These are phyloP conservation scores for Trichophyton schoenleinii DNA, from an alignment of 2,329 filamentous ascomycete species.

Conservation along the genomic window DNA sequence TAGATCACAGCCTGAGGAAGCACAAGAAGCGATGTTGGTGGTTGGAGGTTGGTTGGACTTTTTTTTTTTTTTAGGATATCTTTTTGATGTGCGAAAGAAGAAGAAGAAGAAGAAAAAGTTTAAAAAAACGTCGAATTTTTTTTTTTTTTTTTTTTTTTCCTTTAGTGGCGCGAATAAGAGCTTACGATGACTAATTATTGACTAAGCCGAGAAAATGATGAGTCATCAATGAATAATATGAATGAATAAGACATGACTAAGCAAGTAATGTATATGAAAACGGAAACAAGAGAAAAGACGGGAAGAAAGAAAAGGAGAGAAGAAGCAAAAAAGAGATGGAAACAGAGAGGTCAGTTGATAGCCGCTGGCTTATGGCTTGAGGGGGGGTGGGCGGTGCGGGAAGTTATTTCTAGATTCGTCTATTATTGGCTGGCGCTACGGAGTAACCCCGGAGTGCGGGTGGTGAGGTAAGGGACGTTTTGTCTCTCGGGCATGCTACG, in stretches of 20 bases:
- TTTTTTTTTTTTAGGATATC: neutral
- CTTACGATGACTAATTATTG: neutral
- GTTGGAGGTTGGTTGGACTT: neutral
- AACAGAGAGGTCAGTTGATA: no score
- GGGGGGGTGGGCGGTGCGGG: no score
- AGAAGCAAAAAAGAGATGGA: no score
- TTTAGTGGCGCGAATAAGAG: conserved; percentile 9
- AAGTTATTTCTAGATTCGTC: no score
- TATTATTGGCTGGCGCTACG: no score
- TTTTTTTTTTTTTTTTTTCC: conserved; percentile 4
- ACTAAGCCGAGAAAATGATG: no score
- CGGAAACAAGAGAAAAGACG: neutral
- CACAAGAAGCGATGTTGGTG: neutral
- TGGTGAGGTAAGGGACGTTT: no score
- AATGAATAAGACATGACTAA: neutral
- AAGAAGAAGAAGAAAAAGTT: neutral
- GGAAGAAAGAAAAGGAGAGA: neutral
- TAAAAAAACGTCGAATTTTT: neutral
- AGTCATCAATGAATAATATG: no score
- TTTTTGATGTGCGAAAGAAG: neutral
- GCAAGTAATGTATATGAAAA: neutral
- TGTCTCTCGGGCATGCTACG: no score
- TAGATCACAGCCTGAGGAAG: conserved; percentile 2
- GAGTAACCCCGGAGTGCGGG: no score
- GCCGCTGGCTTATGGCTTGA: no score